Evolutionary conservation across 306 rosid species (phyloP).

Genomic region (Dryas alaskensis): DNA sequence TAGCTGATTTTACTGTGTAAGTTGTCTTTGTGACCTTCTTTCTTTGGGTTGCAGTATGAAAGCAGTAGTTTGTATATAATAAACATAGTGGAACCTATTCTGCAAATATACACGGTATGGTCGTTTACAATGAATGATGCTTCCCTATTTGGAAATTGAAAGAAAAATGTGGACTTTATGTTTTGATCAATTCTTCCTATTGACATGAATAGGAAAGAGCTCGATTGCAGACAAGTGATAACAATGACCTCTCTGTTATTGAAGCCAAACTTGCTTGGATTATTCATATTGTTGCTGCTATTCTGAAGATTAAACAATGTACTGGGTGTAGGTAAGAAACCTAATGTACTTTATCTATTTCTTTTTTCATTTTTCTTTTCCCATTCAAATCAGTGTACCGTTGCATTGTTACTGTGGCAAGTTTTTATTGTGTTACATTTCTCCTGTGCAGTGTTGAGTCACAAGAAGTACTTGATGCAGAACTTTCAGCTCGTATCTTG

Average conservation of each 20-base stretch:
- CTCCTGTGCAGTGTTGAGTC: constrained; percentile 69
- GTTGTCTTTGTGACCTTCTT: constrained; percentile 32
- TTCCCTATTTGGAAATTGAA: constrained; percentile 5
- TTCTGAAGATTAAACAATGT: constrained; percentile 81
- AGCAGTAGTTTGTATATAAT: constrained; percentile 85
- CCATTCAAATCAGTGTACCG: background rate
- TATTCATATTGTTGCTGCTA: constrained; percentile 92
- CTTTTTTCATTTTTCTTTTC: background rate
- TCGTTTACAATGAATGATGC: constrained; percentile 5
- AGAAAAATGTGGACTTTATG: constrained; percentile 8
- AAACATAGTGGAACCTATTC: constrained; percentile 86
- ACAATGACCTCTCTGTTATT: constrained; percentile 61
- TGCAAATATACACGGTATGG: constrained; percentile 85
- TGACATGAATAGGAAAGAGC: constrained; percentile 76
- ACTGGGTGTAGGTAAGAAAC: constrained; percentile 80
- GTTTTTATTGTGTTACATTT: constrained; percentile 12
- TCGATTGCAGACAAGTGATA: constrained; percentile 72
- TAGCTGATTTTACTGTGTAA: background rate
- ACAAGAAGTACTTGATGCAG: constrained; percentile 95
- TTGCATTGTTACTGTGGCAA: background rate
- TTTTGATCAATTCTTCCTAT: constrained; percentile 28
- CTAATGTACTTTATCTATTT: background rate
- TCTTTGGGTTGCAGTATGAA: constrained; percentile 77
- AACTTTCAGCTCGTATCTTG: constrained; percentile 94
- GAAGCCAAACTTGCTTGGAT: constrained; percentile 99